phyloP scores from a whole-genome alignment of 225 moss, liverwort and hornwort genomes.

The Bryoerythrophyllum caledonicum region DNA sequence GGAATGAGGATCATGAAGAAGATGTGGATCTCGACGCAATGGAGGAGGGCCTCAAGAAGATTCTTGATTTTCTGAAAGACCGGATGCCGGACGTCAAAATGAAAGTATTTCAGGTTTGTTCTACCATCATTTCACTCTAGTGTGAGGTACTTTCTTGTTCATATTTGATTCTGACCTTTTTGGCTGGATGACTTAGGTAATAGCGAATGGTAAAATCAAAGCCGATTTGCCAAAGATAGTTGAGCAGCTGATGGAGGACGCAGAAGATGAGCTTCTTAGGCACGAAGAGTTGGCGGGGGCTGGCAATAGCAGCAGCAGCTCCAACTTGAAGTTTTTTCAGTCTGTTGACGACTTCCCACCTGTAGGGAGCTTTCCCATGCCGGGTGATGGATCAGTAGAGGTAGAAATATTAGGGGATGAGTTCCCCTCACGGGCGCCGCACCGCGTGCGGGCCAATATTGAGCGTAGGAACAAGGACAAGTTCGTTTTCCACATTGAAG shows the following conservation, averaged over 20 bases:
- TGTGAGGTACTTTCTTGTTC: constrained; percentile 10
- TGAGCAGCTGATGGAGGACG: constrained; percentile 83
- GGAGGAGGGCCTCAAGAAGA: constrained; percentile 87
- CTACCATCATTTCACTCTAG: neutral
- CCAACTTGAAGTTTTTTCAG: constrained; percentile 41
- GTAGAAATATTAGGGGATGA: constrained; percentile 62
- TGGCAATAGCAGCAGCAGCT: constrained; percentile 39
- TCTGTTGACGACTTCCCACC: constrained; percentile 39
- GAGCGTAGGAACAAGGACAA: constrained; percentile 67
- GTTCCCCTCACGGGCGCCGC: constrained; percentile 59
- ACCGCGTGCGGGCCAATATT: constrained; percentile 78
- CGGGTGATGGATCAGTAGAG: constrained; percentile 34
- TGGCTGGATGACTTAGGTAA: constrained; percentile 55
- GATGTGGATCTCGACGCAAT: constrained; percentile 66
- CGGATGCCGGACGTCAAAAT: constrained; percentile 91
- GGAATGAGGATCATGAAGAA: constrained; percentile 55
- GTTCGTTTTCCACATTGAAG: constrained; percentile 86
- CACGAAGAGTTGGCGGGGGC: constrained; percentile 58
- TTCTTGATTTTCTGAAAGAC: constrained; percentile 85
- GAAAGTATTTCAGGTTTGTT: constrained; percentile 68
- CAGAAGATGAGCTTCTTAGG: constrained; percentile 56
- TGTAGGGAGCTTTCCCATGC: constrained; percentile 39
- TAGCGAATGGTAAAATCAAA: constrained; percentile 73
- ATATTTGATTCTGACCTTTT: constrained; percentile 14
- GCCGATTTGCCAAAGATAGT: constrained; percentile 83